A percentile compares a stretch with the other conserved stretches of the same genome.
These are phyloP conservation scores for Penicillium sp. DNA, from an alignment of 2,329 filamentous ascomycete genomes.

Conservation along the genomic window DNA sequence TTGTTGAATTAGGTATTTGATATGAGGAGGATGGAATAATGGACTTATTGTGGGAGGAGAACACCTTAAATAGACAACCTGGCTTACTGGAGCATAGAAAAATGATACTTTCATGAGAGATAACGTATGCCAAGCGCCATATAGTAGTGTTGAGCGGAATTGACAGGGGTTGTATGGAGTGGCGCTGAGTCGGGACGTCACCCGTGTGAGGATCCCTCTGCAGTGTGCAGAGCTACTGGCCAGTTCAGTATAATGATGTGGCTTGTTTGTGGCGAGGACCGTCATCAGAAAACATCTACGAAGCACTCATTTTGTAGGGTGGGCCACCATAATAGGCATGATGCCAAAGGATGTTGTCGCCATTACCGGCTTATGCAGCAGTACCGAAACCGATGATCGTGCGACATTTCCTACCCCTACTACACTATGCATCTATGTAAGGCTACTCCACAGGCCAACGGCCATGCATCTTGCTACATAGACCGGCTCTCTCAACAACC, in stretches of 20 bases:
- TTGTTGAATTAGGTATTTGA: not conserved
- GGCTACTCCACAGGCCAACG: slow-evolving; percentile 34
- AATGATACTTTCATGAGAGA: not conserved
- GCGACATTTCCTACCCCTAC: not conserved
- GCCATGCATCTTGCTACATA: slow-evolving; percentile 33
- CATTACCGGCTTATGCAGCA: not conserved
- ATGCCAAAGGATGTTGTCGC: not conserved
- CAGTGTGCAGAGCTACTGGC: not conserved
- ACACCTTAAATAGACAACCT: not conserved
- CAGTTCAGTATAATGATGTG: not conserved
- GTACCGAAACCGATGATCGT: too few species aligned
- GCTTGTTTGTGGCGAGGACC: not conserved
- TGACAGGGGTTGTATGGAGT: slow-evolving; percentile 7
- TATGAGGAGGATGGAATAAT: not conserved
- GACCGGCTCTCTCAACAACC: slow-evolving; percentile 38
- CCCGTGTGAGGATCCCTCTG: slow-evolving; percentile 13
- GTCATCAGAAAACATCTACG: not conserved
- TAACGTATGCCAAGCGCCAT: slow-evolving; percentile 18
- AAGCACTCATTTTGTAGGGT: too few species aligned
- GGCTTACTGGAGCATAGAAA: not conserved
- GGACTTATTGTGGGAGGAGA: not conserved
- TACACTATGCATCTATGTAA: not conserved
- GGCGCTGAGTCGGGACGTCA: slow-evolving; percentile 18
- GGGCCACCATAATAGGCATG: not conserved
- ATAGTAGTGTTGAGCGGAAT: slow-evolving; percentile 5